phyloP scores from a whole-genome alignment of 2,329 filamentous ascomycete genomes.

The Penicillium sp. region DNA sequence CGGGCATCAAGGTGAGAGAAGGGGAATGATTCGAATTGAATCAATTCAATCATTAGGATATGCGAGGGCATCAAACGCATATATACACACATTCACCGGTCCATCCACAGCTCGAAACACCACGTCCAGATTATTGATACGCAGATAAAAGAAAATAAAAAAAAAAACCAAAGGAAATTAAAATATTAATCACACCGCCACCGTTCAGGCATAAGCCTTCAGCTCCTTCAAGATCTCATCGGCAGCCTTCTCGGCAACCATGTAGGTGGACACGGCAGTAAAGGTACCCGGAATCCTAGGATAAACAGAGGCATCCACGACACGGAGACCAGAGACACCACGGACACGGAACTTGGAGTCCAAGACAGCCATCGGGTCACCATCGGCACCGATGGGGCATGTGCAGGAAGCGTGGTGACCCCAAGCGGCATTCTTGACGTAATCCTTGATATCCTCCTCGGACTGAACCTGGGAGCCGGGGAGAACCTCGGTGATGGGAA shows the following conservation, averaged over 20 bases:
- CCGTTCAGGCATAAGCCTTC: neutral
- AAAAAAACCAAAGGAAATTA: too few species aligned
- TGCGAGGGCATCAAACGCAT: neutral
- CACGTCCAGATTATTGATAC: too few species aligned
- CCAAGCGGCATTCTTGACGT: slow-evolving; percentile 47
- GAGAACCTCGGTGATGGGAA: slow-evolving; percentile 39
- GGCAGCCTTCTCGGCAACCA: slow-evolving; percentile 57
- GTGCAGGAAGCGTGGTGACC: slow-evolving; percentile 55
- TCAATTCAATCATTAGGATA: too few species aligned
- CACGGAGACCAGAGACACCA: slow-evolving; percentile 50
- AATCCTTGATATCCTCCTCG: slow-evolving; percentile 43
- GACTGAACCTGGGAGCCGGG: slow-evolving; percentile 39
- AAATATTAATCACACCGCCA: neutral
- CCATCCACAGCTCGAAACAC: too few species aligned
- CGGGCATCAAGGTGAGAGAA: too few species aligned
- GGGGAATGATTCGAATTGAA: too few species aligned
- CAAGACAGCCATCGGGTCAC: slow-evolving; percentile 51
- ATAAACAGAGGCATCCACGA: slow-evolving; percentile 58
- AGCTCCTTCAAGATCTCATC: slow-evolving; percentile 45
- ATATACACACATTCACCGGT: neutral
- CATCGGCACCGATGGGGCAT: slow-evolving; percentile 50
- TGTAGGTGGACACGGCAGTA: slow-evolving; percentile 48
- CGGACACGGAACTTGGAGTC: slow-evolving; percentile 53
- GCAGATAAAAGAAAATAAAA: too few species aligned
- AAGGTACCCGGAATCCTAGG: slow-evolving; percentile 53